Evolutionary conservation across 2,329 filamentous ascomycete species (phyloP).

Genomic region (Fusarium coffeatum): DNA sequence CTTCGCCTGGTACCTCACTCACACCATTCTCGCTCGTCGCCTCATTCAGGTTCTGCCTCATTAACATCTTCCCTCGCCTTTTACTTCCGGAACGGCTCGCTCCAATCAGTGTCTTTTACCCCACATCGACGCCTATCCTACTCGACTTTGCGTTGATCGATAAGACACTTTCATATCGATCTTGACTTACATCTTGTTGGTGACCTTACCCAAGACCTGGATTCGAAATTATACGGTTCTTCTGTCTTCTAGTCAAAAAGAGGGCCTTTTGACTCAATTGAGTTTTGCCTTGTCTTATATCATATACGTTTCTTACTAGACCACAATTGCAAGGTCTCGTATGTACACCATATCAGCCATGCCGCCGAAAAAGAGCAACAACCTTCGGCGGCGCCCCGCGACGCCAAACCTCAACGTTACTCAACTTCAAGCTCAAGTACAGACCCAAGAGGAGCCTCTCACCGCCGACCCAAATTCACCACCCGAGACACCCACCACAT

Average conservation of each 20-base stretch:
- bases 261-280: constrained; percentile 9
- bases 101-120: constrained; percentile 38
- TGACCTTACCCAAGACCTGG: constrained; percentile 12
- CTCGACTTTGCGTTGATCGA: constrained; percentile 40
- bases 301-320: constrained; percentile 45
- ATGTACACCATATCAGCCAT: constrained; percentile 40
- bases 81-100: constrained; percentile 32
- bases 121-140: constrained; percentile 44
- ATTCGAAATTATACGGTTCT: neutral
- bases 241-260: neutral
- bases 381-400: constrained; percentile 52
- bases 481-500: constrained; percentile 59
- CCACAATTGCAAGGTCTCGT: constrained; percentile 8
- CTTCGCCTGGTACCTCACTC: constrained; percentile 30
- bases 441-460: constrained; percentile 44
- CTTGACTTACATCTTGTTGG: constrained; percentile 4
- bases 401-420: constrained; percentile 57
- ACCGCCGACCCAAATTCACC: constrained; percentile 59
- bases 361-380: constrained; percentile 48
- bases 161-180: constrained; percentile 40
- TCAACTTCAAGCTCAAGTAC: constrained; percentile 28
- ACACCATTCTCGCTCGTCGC: constrained; percentile 22
- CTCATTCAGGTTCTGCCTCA: constrained; percentile 20
- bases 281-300: constrained; percentile 12
- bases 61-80: constrained; percentile 9